Evolutionary conservation across 2,329 filamentous ascomycete species (phyloP).

Genomic region (Penicillium sp.): DNA sequence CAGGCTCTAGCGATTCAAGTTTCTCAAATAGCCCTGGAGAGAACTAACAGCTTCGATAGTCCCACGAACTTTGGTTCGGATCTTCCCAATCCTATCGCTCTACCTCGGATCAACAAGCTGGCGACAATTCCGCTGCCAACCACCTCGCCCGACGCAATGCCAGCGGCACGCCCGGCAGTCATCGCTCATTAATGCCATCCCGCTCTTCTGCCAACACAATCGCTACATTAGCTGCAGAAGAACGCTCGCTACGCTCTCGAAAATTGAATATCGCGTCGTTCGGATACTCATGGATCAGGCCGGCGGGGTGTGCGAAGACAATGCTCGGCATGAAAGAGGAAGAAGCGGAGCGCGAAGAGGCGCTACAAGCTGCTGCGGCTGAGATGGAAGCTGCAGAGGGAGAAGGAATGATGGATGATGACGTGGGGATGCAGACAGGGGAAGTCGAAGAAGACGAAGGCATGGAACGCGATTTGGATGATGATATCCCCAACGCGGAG

Average conservation of each 20-base stretch:
- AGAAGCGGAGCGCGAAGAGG: conserved; percentile 81
- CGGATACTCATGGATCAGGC: conserved; percentile 85
- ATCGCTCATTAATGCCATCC: conserved; percentile 39
- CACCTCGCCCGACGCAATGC: conserved; percentile 29
- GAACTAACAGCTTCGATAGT: conserved; percentile 45
- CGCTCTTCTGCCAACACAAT: conserved; percentile 61
- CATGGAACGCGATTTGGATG: conserved; percentile 45
- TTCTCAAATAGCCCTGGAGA: conserved; percentile 16
- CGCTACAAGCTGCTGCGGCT: conserved; percentile 69
- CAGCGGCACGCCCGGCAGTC: conserved; percentile 17
- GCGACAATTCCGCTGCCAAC: conserved; percentile 27
- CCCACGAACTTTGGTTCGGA: conserved; percentile 71
- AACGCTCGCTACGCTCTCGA: conserved; percentile 71
- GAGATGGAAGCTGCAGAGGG: conserved; percentile 65
- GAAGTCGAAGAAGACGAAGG: conserved; percentile 42
- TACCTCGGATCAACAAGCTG: conserved; percentile 32
- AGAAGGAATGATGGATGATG: conserved; percentile 40
- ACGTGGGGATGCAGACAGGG: conserved; percentile 40
- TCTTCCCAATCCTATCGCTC: conserved; percentile 54
- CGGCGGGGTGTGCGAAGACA: conserved; percentile 83
- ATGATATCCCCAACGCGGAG: conserved; percentile 47
- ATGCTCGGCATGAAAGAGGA: conserved; percentile 89
- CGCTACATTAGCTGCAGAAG: conserved; percentile 69
- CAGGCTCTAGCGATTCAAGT: not conserved
- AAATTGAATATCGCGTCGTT: conserved; percentile 82